Base-by-base conservation (phyloP, 2,329 filamentous ascomycete genomes). In the Xylaria multiplex region DNA sequence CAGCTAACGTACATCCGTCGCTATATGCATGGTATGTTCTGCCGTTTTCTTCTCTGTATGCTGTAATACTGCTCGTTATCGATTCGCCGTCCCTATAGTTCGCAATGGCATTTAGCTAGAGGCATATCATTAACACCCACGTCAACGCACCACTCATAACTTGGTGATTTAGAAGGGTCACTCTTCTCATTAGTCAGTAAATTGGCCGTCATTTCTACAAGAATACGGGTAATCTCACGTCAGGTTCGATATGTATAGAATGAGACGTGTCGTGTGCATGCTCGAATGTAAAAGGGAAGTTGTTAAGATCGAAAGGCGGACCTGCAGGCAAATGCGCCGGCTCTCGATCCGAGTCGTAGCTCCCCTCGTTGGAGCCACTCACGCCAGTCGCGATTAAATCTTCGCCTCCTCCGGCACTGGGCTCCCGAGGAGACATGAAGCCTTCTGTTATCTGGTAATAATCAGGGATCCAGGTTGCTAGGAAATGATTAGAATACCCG, bases 21-120 rank as follows among this genome's bases (percentile, higher is more conserved):
- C 77, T 77, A 64, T 83, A 84, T 2, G 81, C 81, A 69, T 83
- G 81, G 72, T 83, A 84, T 2, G 81, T 84, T 35, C 82, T 78
- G 11, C 82, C 82, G 66, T 74, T 73, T 52, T 74, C 72, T 42
- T 70, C 66, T 27, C 72, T 71, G 35, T 74, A 73, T 24, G 64
- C 67, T 5, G 69, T 69, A 11, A 74, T 58, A 55, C 71, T 73
- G 40, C 70, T 71, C 16, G 72, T 73, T 16, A 74, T 69, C 32
- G 72, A 71, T 22, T 70, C 65, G 45, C 68, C 66, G 52, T 74
- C 72, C 59, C 72, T 74, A 19, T 42, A n/a, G 48, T 49, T 22
- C 19, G 45, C 24, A 49, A 40, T 40, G 14, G n/a, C 22, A 30
- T 60, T 57, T 16, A 48, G 50, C 52, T 48, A 30, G 24, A 24